phyloP scores from a whole-genome alignment of 2,329 filamentous ascomycete species.

The Claviceps purpurea region DNA sequence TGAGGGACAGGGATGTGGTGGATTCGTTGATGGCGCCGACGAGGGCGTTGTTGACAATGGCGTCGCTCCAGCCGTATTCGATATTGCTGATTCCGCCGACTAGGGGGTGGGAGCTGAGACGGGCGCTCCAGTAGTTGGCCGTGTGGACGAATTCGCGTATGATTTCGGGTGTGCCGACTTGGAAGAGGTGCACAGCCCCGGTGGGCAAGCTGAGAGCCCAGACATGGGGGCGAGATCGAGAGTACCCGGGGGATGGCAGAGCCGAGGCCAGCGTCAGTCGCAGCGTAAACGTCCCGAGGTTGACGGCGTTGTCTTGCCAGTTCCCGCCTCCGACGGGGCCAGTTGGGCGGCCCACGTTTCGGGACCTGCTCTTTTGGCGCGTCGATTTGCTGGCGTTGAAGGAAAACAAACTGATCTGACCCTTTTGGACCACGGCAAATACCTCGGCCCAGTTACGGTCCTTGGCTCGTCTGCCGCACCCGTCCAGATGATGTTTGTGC shows the following conservation, averaged over 20 bases:
- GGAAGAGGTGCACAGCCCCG: constrained; percentile 94
- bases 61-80: constrained; percentile 92
- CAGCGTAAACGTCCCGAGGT: constrained; percentile 73
- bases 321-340: constrained; percentile 84
- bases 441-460: constrained; percentile 91
- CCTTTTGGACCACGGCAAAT: constrained; percentile 92
- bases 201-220: constrained; percentile 88
- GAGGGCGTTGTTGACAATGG: constrained; percentile 53
- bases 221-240: constrained; percentile 76
- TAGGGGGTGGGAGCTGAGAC: constrained; percentile 84
- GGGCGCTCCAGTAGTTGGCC: constrained; percentile 94
- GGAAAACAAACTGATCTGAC: constrained; percentile 85
- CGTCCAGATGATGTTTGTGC: constrained; percentile 91
- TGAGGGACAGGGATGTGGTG: constrained; percentile 11
- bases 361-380: constrained; percentile 49
- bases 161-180: constrained; percentile 90
- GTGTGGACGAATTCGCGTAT: constrained; percentile 88
- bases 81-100: constrained; percentile 91
- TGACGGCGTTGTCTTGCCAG: constrained; percentile 94
- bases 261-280: constrained; percentile 85
- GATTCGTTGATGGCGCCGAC: constrained; percentile 40
- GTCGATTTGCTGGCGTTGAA: constrained; percentile 74
- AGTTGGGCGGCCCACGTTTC: constrained; percentile 34
- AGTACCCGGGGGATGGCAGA: constrained; percentile 84
- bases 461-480: constrained; percentile 80